Evolutionary conservation across 2,329 filamentous ascomycete species (phyloP).

Genomic region (Fusarium denticulatum): DNA sequence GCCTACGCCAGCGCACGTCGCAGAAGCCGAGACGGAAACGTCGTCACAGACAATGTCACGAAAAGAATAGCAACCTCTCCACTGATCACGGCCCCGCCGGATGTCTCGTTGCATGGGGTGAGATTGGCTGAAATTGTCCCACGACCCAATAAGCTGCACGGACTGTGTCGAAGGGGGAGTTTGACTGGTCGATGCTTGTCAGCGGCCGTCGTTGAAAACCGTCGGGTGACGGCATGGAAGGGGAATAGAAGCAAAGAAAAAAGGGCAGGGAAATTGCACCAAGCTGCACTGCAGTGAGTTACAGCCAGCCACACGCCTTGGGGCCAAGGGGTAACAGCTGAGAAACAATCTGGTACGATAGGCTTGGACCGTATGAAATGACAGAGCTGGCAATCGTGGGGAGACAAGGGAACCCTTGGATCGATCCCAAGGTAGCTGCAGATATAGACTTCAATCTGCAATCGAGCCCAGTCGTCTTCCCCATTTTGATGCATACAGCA

Average conservation of each 20-base stretch:
- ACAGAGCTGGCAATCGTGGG: constrained; percentile 33
- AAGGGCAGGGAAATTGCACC: constrained; percentile 40
- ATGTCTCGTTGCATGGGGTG: constrained; percentile 85
- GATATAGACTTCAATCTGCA: constrained; percentile 12
- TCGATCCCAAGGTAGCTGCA: constrained; percentile 20
- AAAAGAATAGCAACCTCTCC: constrained; percentile 89
- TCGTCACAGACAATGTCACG: constrained; percentile 87
- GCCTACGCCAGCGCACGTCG: constrained; percentile 34
- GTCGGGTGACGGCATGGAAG: constrained; percentile 34
- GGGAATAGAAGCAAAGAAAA: constrained; percentile 39
- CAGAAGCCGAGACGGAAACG: constrained; percentile 54
- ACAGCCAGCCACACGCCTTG: constrained; percentile 34
- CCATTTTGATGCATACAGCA: constrained; percentile 9
- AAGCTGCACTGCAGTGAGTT: neutral
- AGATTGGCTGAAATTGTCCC: constrained; percentile 88
- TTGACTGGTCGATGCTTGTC: constrained; percentile 57
- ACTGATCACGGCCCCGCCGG: constrained; percentile 78
- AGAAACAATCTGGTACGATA: constrained; percentile 22
- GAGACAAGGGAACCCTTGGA: constrained; percentile 35
- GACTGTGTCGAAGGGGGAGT: constrained; percentile 70
- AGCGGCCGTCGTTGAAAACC: constrained; percentile 35
- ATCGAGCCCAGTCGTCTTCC: constrained; percentile 3
- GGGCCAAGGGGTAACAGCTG: constrained; percentile 11
- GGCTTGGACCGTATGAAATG: neutral
- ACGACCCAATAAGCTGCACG: constrained; percentile 87